Evolutionary conservation across 257 asterid species (phyloP).

Genomic region (Penstemon eatonii): DNA sequence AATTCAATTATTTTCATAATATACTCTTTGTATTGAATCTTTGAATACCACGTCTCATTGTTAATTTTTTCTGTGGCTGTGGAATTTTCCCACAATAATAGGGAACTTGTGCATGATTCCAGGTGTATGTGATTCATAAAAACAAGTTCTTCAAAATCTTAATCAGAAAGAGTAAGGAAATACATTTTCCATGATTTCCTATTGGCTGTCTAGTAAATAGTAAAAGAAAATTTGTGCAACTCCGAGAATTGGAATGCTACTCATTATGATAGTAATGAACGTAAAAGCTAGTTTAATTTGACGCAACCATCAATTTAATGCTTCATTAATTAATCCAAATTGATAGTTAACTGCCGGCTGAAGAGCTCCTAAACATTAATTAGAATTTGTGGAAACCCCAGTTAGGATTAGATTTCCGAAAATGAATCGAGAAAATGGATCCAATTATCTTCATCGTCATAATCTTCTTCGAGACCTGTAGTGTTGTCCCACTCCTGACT

Average conservation of each 20-base stretch:
- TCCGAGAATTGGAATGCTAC: background rate
- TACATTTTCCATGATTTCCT: too few species aligned
- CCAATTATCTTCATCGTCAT: conserved; percentile 67
- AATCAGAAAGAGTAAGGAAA: too few species aligned
- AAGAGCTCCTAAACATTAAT: conserved; percentile 43
- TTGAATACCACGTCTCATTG: too few species aligned
- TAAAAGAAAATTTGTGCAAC: too few species aligned
- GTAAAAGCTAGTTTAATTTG: background rate
- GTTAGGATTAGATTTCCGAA: conserved; percentile 41
- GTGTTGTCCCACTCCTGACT: conserved; percentile 46
- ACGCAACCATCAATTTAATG: background rate
- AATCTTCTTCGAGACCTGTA: conserved; percentile 39
- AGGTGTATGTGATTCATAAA: too few species aligned
- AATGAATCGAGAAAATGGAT: conserved; percentile 63
- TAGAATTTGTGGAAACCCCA: conserved; percentile 42
- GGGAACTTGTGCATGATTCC: too few species aligned
- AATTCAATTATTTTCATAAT: too few species aligned
- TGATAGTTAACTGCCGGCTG: background rate
- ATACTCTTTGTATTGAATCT: too few species aligned
- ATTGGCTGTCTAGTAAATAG: too few species aligned
- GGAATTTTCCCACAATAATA: too few species aligned
- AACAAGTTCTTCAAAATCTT: too few species aligned
- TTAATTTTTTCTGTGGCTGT: too few species aligned
- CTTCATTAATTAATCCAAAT: conserved; percentile 9
- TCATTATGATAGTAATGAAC: conserved; percentile 1